Evolutionary conservation across 805 yeast species (phyloP), one percentile per base, ranked within the genome.

Genomic region (Jamesozyma spencerorum): DNA sequence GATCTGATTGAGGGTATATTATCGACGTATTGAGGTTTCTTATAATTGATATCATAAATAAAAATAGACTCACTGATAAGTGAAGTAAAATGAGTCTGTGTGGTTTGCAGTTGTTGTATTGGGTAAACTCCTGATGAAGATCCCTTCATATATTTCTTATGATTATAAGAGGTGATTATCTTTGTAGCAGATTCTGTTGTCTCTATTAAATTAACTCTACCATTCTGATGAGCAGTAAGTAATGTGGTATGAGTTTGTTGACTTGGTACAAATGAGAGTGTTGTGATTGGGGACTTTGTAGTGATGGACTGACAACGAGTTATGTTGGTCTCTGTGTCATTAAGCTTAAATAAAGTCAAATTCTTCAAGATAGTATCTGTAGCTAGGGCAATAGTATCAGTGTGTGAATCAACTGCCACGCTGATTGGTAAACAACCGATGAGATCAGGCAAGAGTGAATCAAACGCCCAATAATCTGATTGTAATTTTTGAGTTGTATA

Each of bases 131-230:
- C 18, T 15, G 19, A 6, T 22, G 30, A 6, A 24, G 10, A 6
- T 13, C 14, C 20, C 17, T 31, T 58, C 40, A 84, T 58, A 54
- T 80, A 87, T 49, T 79, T 79, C 38, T 71, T 65, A 63, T 87
- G 96, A 59, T 85, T 85, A 65, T 80, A 87, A 30, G 94, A 66
- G 55, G 78, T 82, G 46, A 81, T 64, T 17, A 87, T 81, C 56
- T 79, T 85, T 0, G 96, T 95, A 41, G 71, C 66, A 18, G 70
- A 70, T 4, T 63, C 65, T 7, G 65, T 54, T 7, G 86, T 68
- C 14, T 81, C 66, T 3, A 85, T 75, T 44, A 87, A 58, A 58
- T 88, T 85, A 0, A 79, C 85, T 40, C 72, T 64, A 2, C 96
- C 96, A 43, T 76, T 74, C 38, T 71, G 72, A 56, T 86, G 92